Evolutionary conservation across 75 land plant genomes (phyloP).

Genomic region (Cryptomeria japonica): DNA sequence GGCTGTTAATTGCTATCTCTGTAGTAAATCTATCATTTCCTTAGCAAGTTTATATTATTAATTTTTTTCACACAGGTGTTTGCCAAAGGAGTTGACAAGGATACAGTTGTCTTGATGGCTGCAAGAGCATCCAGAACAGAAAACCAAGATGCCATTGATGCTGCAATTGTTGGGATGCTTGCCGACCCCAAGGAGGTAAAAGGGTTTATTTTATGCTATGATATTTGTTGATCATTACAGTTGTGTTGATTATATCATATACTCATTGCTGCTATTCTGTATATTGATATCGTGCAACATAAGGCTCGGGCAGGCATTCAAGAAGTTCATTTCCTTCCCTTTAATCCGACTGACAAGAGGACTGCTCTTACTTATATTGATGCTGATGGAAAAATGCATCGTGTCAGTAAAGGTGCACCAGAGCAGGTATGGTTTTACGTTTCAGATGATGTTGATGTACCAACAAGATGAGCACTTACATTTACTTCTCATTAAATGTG

Average conservation of each 20-base stretch:
- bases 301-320: conserved; percentile 92
- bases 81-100: conserved; percentile 65
- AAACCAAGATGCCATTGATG: conserved; percentile 95
- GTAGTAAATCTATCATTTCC: neutral
- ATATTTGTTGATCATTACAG: neutral
- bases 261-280: conserved; percentile 9
- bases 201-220: neutral
- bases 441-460: neutral
- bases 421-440: conserved; percentile 68
- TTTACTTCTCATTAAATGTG: neutral
- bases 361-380: conserved; percentile 91
- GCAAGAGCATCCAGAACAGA: conserved; percentile 87
- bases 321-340: conserved; percentile 94
- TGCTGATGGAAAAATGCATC: conserved; percentile 78
- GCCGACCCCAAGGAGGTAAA: conserved; percentile 91
- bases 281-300: conserved; percentile 10
- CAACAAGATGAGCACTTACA: neutral
- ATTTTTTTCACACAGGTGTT: conserved; percentile 54
- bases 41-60: neutral
- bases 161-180: conserved; percentile 83
- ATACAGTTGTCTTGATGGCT: conserved; percentile 78
- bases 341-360: conserved; percentile 96
- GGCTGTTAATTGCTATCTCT: neutral
- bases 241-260: neutral
- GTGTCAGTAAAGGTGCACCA: conserved; percentile 98